A percentile compares a stretch with the other conserved stretches of the same genome.
Evolutionary conservation across 2,329 filamentous ascomycete species (phyloP).

Genomic region (Talaromyces atroroseus): DNA sequence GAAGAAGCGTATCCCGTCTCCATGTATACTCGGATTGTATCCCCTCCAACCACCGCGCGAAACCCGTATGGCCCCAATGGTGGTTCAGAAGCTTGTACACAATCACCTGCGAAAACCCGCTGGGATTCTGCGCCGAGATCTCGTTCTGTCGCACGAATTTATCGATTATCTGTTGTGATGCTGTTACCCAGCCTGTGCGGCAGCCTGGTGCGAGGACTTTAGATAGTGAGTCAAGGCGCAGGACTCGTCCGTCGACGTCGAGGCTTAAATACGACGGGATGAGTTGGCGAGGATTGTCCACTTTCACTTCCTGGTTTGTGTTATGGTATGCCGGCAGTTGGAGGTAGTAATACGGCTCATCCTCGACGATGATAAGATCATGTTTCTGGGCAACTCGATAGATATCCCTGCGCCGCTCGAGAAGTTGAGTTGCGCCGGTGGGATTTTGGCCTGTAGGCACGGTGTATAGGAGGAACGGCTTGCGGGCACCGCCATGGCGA

Average conservation of each 20-base stretch:
- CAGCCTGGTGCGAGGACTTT: constrained; percentile 89
- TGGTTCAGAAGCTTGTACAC: no score
- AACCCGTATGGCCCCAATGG: no score
- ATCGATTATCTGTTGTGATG: constrained; percentile 46
- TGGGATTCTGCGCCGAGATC: no score
- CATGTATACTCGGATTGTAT: no score
- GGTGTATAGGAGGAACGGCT: constrained; percentile 64
- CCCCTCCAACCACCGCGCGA: no score
- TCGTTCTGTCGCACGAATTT: no score
- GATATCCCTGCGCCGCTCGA: constrained; percentile 61
- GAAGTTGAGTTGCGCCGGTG: no score
- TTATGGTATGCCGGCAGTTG: constrained; percentile 66
- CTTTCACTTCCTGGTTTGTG: no score
- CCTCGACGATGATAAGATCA: constrained; percentile 81
- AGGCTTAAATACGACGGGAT: constrained; percentile 32
- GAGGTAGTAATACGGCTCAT: constrained; percentile 91
- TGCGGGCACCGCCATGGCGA: constrained; percentile 55
- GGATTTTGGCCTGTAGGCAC: constrained; percentile 56
- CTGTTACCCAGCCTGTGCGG: constrained; percentile 83
- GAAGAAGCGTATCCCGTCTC: no score
- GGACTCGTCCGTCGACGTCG: constrained; percentile 78
- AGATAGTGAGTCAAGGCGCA: constrained; percentile 87
- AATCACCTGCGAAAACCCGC: no score
- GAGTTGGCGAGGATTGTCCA: no score
- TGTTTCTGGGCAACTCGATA: constrained; percentile 78